Base-by-base conservation (phyloP, 331 rosid species). In the Rhamnella rubrinervis region DNA sequence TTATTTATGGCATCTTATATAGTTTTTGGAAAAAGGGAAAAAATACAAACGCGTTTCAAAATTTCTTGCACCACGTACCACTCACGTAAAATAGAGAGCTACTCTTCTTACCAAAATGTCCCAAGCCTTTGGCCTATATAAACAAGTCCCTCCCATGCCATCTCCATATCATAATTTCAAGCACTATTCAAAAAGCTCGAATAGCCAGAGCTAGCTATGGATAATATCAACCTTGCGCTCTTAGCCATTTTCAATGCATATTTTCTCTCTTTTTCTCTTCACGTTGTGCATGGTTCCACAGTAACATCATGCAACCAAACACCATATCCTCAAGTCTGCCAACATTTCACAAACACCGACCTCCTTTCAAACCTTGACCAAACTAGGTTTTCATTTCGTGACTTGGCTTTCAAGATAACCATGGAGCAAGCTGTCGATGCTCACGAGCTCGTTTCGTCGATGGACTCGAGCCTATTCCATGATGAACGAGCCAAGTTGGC, bases 271-370 rank as follows among this genome's bases (percentile, higher is more conserved):
- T 78, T n/a, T 40, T 76, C 78, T 61, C 56, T 76, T 58, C 16
- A 63, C 61, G 21, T 40, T 57, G 70, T 80, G 78, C 87, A 82
- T 71, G 77, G 70, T 62, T 57, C 67, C 16, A 23, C 17, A 47
- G 31, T 38, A 38, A 47, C 16, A 65, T 67, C 90, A 68, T 91
- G 97, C 87, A 80, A 59, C 72, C 81, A 88, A 75, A 91, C 92
- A 31, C 95, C 95, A 38, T 77, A 82, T 70, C 92, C 97, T 35
- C 66, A 60, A 37, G 86, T 83, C 0, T 88, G 97, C 72, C 57
- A 66, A 59, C 85, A 79, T 70, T 91, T 71, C 77, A 46, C 77
- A 20, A 63, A 65, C 37, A 75, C 64, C 31, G 58, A 77, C 46
- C 81, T 75, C 66, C 44, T 77, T 15, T 65, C 86, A 64, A 65